Percentiles rank a stretch among this genome's conserved stretches.
These are phyloP conservation scores for Uncinocarpus reesii DNA, from an alignment of 2,329 filamentous ascomycete species.

Conservation along the genomic window DNA sequence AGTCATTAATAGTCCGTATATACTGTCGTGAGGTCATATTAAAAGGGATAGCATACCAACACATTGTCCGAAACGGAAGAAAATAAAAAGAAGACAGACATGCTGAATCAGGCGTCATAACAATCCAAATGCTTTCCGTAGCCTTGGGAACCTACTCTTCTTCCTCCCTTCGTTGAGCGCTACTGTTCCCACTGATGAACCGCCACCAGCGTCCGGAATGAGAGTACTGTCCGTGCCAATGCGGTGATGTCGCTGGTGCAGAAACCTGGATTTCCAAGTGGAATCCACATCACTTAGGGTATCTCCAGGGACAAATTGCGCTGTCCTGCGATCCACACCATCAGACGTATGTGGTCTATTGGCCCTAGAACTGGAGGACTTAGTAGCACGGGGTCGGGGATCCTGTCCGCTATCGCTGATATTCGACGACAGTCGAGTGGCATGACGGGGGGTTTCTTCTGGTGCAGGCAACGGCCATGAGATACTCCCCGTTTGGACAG, in stretches of 20 bases:
- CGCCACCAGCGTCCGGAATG: not conserved
- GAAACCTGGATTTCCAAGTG: slow-evolving; percentile 15
- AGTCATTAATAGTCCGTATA: slow-evolving; percentile 3
- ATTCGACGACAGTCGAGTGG: slow-evolving; percentile 1
- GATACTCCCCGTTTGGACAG: slow-evolving; percentile 2
- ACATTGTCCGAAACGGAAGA: slow-evolving; percentile 2
- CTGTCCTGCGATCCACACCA: slow-evolving; percentile 12
- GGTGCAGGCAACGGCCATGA: slow-evolving; percentile 1
- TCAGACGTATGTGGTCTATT: slow-evolving; percentile 16
- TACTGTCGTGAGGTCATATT: not conserved
- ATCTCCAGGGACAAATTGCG: not conserved
- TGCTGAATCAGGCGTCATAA: slow-evolving; percentile 1
- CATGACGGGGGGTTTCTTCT: not conserved
- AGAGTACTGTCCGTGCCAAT: slow-evolving; percentile 9
- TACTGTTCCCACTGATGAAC: slow-evolving; percentile 5
- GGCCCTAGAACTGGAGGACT: not conserved
- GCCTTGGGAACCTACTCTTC: slow-evolving; percentile 16
- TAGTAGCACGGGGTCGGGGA: not conserved
- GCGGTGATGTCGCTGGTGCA: slow-evolving; percentile 6
- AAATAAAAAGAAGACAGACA: not conserved
- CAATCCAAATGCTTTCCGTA: slow-evolving; percentile 15
- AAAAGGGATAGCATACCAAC: slow-evolving; percentile 3
- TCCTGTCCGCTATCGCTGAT: not conserved
- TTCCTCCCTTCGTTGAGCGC: slow-evolving; percentile 2
- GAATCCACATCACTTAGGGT: slow-evolving; percentile 4